Conservation (phyloP, 768 basidiomycete genomes). For the Cystoderma amianthinum region DNA sequence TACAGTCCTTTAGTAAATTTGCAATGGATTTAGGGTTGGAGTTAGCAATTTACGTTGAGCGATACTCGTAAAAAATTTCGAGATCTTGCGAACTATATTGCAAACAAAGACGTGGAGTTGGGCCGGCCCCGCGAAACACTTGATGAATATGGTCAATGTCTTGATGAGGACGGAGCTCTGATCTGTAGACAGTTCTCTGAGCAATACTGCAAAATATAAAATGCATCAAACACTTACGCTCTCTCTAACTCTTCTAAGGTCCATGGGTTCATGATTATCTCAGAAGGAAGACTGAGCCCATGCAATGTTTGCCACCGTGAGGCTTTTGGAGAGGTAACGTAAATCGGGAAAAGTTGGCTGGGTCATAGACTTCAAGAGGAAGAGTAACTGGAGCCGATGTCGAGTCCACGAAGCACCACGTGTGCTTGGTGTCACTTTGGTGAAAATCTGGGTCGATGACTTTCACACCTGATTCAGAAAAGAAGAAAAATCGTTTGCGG, state of each 20-base stretch:
- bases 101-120: neutral
- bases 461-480: neutral
- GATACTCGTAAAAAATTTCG: neutral
- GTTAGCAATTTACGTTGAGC: too few relatives aligned
- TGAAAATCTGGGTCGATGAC: neutral
- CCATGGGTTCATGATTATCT: too few relatives aligned
- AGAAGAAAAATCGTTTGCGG: neutral
- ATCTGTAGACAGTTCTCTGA: neutral
- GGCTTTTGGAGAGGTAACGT: neutral
- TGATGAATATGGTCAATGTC: neutral
- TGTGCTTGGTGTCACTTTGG: neutral
- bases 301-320: neutral
- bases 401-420: neutral
- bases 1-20: too few relatives aligned
- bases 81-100: neutral
- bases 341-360: neutral
- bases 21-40: too few relatives aligned
- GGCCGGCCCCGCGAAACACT: neutral
- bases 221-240: neutral
- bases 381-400: neutral
- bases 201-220: neutral
- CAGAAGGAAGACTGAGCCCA: neutral
- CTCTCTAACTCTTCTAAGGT: neutral
- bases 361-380: neutral
- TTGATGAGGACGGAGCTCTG: neutral